Base-by-base conservation (phyloP, 352 stramenopile genomes). In the Plasmopara muralis region DNA sequence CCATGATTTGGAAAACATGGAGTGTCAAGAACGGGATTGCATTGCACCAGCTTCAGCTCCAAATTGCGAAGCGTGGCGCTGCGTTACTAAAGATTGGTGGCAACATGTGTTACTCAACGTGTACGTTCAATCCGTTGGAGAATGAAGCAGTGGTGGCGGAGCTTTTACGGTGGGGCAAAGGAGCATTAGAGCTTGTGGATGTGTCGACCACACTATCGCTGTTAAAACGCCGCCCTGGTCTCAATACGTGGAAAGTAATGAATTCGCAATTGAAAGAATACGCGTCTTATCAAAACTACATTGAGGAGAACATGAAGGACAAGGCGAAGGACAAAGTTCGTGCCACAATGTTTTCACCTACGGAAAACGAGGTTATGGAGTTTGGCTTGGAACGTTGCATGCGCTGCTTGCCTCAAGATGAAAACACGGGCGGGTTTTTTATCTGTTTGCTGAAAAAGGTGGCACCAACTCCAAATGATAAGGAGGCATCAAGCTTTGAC, bases 361-460 rank as follows among this genome's bases (percentile, higher is more conserved):
- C 79, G 4, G 48, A 68, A 3, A 76, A 94, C 9, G 87, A 97
- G 53, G 70, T 74, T 4, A 63, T 52, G 14, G 50, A 54, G 25
- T 76, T 97, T 30, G 68, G 96, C 54, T 62, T 99, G 9, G 82
- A 98, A 48, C 72, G 87, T 9, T 99, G 97, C 67, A 90, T 97
- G 77, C 89, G 97, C 9, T 95, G 98, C 39, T 73, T 99, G 37
- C 97, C 97, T 14, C 97, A 99, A 31, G 60, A 72, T 14, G 60
- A 91, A 69, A 89, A 99, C 70, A 98, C 96, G 7, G 97, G 97
- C 39, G 97, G 97, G 0, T 99, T 99, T 67, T 99, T 99, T 71
- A 93, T 99, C 37, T 96, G 89, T 38, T 68, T 99, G 30, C 74
- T 99, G 5, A 80, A 95, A 60, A 98, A 98, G 74, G 77, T 86